Percentiles rank a stretch among this genome's conserved stretches.
Evolutionary conservation across 192 early-diverging fungal genomes (phyloP).

Genomic region (Entomortierella chlamydospora): DNA sequence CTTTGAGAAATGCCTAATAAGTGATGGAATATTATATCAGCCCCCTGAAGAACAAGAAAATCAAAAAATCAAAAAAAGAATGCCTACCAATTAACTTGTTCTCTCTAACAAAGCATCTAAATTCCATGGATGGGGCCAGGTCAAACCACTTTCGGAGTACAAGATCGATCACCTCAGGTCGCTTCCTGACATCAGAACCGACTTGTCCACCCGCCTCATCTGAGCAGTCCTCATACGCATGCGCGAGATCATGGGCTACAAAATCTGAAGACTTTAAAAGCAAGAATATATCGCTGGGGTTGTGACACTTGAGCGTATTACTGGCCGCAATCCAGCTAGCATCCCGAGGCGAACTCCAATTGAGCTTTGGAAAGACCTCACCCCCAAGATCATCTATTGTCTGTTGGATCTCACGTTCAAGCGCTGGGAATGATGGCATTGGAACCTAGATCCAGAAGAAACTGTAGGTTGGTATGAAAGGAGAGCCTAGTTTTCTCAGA

Average conservation of each 20-base stretch:
- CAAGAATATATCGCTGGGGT: constrained; percentile 83
- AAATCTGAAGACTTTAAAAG: constrained; percentile 95
- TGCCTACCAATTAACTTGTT: constrained; percentile 72
- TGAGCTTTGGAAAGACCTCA: constrained; percentile 92
- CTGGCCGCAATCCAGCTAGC: constrained; percentile 91
- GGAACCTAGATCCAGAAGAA: background rate
- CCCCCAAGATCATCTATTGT: constrained; percentile 82
- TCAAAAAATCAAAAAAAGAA: background rate
- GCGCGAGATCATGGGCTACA: constrained; percentile 83
- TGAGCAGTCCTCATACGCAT: constrained; percentile 79
- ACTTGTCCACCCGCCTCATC: constrained; percentile 31
- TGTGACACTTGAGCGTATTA: constrained; percentile 82
- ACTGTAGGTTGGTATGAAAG: background rate
- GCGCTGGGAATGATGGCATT: constrained; percentile 70
- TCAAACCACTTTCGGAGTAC: constrained; percentile 94
- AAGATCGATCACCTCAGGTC: constrained; percentile 69
- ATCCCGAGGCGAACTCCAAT: constrained; percentile 96
- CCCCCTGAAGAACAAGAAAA: background rate
- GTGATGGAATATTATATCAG: too few species aligned
- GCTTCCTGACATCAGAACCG: constrained; percentile 20
- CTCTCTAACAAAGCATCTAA: constrained; percentile 92
- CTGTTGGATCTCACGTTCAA: constrained; percentile 70
- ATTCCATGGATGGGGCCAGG: constrained; percentile 92
- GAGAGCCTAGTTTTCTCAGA: too few species aligned
- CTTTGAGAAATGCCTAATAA: constrained; percentile 84